A percentile compares a stretch with the other conserved stretches of the same genome.
Conservation (phyloP, 2,329 filamentous ascomycete species). For the Aschersonia sp. region DNA sequence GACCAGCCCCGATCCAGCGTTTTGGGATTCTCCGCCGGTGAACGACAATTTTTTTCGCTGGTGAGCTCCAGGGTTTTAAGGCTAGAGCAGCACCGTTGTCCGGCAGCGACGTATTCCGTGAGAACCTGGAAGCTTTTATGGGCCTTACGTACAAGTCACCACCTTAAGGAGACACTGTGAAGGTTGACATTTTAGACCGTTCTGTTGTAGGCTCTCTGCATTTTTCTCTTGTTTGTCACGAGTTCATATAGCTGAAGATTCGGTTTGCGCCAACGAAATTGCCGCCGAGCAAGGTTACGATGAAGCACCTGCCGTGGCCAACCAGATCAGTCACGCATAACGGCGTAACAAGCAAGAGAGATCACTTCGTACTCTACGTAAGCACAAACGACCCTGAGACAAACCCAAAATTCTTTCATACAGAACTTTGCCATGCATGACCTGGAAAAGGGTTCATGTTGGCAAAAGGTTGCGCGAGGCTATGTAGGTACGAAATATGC, state of each 20-base stretch:
- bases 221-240: background rate
- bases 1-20: slow-evolving; percentile 2
- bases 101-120: background rate
- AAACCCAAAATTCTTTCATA: too few species aligned
- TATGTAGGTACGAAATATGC: too few species aligned
- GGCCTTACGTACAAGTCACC: background rate
- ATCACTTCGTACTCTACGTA: too few species aligned
- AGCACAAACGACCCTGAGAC: too few species aligned
- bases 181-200: background rate
- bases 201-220: background rate
- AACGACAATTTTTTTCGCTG: slow-evolving; percentile 1
- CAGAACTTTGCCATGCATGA: too few species aligned
- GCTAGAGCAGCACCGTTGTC: background rate
- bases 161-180: background rate
- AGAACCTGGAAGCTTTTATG: background rate
- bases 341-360: too few species aligned
- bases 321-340: background rate
- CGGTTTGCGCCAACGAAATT: background rate
- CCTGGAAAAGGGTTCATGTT: too few species aligned
- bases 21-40: slow-evolving; percentile 3
- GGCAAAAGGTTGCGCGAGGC: too few species aligned
- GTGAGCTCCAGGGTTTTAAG: background rate
- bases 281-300: background rate
- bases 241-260: background rate
- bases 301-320: background rate